Base-by-base conservation (phyloP, 306 rosid species). In the Rosa lucieae region DNA sequence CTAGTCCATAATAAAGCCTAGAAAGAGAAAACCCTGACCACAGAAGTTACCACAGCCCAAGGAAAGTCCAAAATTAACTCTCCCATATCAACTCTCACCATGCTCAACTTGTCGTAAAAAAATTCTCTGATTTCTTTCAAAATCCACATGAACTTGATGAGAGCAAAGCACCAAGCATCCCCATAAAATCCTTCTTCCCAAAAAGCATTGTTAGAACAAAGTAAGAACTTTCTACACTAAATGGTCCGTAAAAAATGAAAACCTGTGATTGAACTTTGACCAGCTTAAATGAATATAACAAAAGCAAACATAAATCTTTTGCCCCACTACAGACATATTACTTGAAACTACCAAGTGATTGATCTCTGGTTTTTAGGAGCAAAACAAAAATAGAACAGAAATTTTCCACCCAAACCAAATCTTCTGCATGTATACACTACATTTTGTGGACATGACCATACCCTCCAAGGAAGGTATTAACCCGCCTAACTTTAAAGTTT, bases 261-360 rank as follows among this genome's bases (percentile, higher is more conserved):
- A 40, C 20, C 26, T 35, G 23, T 20, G 29, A 67, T 29, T 8
- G 20, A 53, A 66, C 35, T 44, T 48, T 58, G 77, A 47, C 51
- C 23, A 26, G 52, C 43, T 84, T 39, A 72, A 48, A 63, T 11
- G 51, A 70, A 67, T 5, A 53, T 58, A 66, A 73, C 48, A 39
- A 55, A 43, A 72, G 15, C 37, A 80, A 68, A 29, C 6, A 53
- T 5, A 55, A 15, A 53, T 40, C 66, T 13, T 20, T 53, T 10
- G 1, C 67, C 40, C 5, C n/a, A 55, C 14, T 51, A 39, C 18
- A 11, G 14, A 73, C 20, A 1, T 58, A n/a, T 51, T 51, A 42
- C 23, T 35, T 35, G 32, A 72, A 73, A 37, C 76, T n/a, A 55
- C 67, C 77, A 55, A 74, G 39, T 73, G 39, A 21, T 39, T 74